Base-by-base conservation (phyloP, 192 early-diverging fungal species). In the Coemansia asiatica region DNA sequence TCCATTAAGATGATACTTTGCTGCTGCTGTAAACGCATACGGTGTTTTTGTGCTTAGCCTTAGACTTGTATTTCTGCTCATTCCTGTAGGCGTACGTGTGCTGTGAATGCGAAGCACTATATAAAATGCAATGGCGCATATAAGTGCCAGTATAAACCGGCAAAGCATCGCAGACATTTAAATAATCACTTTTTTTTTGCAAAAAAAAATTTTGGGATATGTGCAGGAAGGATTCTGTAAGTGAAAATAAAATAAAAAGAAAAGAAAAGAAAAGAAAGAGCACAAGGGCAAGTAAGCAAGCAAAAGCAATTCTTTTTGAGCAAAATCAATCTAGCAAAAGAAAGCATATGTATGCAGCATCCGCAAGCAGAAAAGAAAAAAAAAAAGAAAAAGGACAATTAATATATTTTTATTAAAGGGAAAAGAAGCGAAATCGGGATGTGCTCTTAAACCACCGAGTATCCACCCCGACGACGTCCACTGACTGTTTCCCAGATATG, bases 391-490 rank as follows among this genome's bases (percentile, higher is more conserved):
- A 4, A 2, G 21, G n/a, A 61, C 33, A 33, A 9, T 8, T 21
- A 61, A 26, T 46, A 31, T 69, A 21, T 49, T 26, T 36, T 36
- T 36, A 36, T 36, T 36, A 10, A 62, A 61, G 51, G 8, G 18
- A 18, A 50, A 50, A 50, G 22, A 22, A 18, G 48, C 8, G n/a
- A 50, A 50, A 50, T 6, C 8, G n/a, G 6, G 13, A 19, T 6
- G 2, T 19, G 5, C 33, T n/a, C 23, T 69, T 56, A 76, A 19
- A 83, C 81, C 0, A 78, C 81, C 21, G 72, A 72, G 61, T 83
- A 83, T 6, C 81, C 81, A 38, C 73, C 73, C 10, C 72, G 76
- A 50, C 76, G 68, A 26, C 75, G 81, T 1, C 72, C 72, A 50
- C 73, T 63, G 28, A 69, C 76, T 49, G 59, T 64, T 47, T 71